Conservation (phyloP, 2,329 filamentous ascomycete species). For the Pyrenophora seminiperda region DNA sequence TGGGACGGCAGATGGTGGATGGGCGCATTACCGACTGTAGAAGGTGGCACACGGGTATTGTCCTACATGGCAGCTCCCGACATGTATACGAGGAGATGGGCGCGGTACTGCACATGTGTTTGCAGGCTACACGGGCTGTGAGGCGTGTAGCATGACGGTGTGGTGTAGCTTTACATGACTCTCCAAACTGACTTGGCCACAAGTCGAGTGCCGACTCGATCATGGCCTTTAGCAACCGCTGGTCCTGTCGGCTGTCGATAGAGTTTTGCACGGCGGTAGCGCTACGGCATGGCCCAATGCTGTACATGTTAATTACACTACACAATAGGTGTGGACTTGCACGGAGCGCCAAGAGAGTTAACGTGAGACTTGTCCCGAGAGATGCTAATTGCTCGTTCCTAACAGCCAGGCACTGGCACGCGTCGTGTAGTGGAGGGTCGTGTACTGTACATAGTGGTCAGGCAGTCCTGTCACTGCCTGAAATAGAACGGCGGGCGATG, state of each 20-base stretch:
- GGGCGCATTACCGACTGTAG: constrained; percentile 5
- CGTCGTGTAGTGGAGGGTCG: constrained; percentile 6
- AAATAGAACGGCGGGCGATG: constrained; percentile 27
- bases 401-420: constrained; percentile 10
- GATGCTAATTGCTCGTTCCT: constrained; percentile 12
- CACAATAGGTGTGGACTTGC: too few relatives aligned
- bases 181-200: too few relatives aligned
- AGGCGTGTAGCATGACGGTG: too few relatives aligned
- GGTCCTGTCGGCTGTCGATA: too few relatives aligned
- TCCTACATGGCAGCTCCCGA: background rate
- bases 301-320: too few relatives aligned
- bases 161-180: too few relatives aligned
- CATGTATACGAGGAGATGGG: background rate
- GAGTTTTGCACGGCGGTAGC: background rate
- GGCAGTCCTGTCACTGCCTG: constrained; percentile 1
- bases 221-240: background rate
- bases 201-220: background rate
- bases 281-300: background rate
- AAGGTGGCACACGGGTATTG: constrained; percentile 8
- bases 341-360: constrained; percentile 13
- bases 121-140: too few relatives aligned
- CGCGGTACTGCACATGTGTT: background rate
- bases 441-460: too few relatives aligned
- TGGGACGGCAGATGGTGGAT: constrained; percentile 14
- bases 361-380: constrained; percentile 10